Evolutionary conservation across 148 eudicot species (phyloP), one percentile per base, ranked within the genome.

Genomic region (Nepenthes gracilis): DNA sequence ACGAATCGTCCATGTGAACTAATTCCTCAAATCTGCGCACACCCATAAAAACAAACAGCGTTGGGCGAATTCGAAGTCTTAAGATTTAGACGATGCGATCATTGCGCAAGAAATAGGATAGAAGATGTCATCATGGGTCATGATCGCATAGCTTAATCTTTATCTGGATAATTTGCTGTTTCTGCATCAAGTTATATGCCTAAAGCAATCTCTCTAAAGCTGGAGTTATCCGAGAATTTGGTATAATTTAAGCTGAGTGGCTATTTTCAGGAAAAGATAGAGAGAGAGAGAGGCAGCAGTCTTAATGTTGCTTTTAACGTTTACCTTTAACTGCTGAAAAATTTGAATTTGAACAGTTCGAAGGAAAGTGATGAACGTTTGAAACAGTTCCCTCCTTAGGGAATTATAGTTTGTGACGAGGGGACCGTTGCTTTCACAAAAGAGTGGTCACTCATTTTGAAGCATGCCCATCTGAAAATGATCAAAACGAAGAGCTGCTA

Each of bases 361-460:
- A 23, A 23, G 23, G 2, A 38, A 58, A 54, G 0, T 14, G 40
- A 64, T 38, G 49, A 10, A 40, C 62, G 49, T 78, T 86, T 78
- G 77, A 75, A 82, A 79, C 77, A 65, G 75, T 75, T 82, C 78
- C 79, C 80, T 73, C 83, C 82, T 54, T 62, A 36, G 36, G 33
- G 55, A 52, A 53, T 35, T 53, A 5, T 54, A 45, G 55, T 49
- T 70, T 65, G 43, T 66, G 62, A 58, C 63, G n/a, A 53, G 57
- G 34, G 62, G 48, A 58, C 69, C 66, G 65, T 70, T 77, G 62
- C 64, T 70, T 79, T 70, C 71, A 78, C 57, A 40, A 40, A 40
- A 40, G 45, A 4, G 8, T 4, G 8, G 8, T 40, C 45, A 8
- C 8, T 3, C 45, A 40, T 40, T 40, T 40, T 40, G 45, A 4